Conservation (phyloP, 108 stramenopile species). For the Discostella stelligeroides region DNA sequence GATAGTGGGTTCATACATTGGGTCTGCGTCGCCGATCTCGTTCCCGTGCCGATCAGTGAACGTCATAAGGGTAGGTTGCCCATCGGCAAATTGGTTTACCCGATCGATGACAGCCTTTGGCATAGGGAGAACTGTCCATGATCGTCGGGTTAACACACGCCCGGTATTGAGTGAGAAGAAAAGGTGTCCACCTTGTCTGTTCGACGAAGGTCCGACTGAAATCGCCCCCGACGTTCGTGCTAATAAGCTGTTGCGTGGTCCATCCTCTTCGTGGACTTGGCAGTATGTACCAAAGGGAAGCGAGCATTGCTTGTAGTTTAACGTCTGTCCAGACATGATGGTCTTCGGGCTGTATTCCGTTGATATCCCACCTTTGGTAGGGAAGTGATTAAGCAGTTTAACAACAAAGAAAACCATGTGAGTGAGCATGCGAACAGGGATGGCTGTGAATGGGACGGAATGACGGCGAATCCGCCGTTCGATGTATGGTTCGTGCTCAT, state of each 20-base stretch:
- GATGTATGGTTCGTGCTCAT: neutral
- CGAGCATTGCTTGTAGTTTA: neutral
- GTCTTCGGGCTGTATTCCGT: constrained; percentile 27
- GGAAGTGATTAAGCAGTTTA: constrained; percentile 38
- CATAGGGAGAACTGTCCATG: constrained; percentile 5
- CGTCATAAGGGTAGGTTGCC: no score
- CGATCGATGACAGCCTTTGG: neutral
- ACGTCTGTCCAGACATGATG: neutral
- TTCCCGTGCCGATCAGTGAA: neutral
- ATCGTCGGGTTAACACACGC: neutral
- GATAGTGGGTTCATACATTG: no score
- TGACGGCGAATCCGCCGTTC: constrained; percentile 19
- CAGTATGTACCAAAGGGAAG: neutral
- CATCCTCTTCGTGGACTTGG: neutral
- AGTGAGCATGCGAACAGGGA: constrained; percentile 21
- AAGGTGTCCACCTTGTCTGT: constrained; percentile 3
- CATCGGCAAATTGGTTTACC: neutral
- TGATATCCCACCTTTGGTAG: constrained; percentile 41
- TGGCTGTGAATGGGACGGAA: constrained; percentile 30
- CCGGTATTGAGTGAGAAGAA: constrained; percentile 7
- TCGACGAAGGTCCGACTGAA: constrained; percentile 2
- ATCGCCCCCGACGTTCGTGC: constrained; percentile 9
- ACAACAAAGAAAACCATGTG: constrained; percentile 23
- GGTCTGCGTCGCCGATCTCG: neutral
- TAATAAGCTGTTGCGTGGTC: constrained; percentile 7